Conservation (phyloP, 768 basidiomycete species). For the Pleurotus sapidus region DNA sequence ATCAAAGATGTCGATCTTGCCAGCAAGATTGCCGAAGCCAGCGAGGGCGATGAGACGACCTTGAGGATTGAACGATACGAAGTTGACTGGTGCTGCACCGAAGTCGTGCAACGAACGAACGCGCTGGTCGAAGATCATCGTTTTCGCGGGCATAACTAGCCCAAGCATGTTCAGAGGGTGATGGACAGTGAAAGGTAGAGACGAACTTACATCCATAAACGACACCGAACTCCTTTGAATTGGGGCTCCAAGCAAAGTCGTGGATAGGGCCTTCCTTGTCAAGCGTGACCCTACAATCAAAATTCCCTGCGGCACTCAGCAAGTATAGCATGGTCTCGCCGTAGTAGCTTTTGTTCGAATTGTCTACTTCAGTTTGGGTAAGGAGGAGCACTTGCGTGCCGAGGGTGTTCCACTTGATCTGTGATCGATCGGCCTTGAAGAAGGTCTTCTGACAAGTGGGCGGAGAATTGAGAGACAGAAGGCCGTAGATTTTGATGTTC, state of each 20-base stretch:
- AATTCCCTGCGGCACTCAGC: conserved; percentile 88
- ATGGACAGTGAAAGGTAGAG: background rate
- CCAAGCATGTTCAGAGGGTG: conserved; percentile 1
- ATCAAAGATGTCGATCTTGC: conserved; percentile 91
- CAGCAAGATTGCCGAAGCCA: conserved; percentile 96
- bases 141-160: conserved; percentile 92
- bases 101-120: conserved; percentile 89
- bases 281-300: conserved; percentile 82
- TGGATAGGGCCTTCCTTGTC: conserved; percentile 98
- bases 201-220: conserved; percentile 87
- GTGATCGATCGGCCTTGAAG: conserved; percentile 91
- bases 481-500: conserved; percentile 78
- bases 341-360: conserved; percentile 96
- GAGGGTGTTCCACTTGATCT: conserved; percentile 94
- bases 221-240: conserved; percentile 94
- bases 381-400: conserved; percentile 90
- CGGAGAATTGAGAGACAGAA: conserved; percentile 52
- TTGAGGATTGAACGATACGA: conserved; percentile 93
- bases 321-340: conserved; percentile 96
- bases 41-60: conserved; percentile 84
- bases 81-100: conserved; percentile 86
- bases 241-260: conserved; percentile 95
- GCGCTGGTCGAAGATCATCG: conserved; percentile 87
- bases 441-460: conserved; percentile 90
- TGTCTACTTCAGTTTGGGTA: conserved; percentile 96